phyloP scores from a whole-genome alignment of 2,329 filamentous ascomycete genomes.

The Ophiostoma montium region DNA sequence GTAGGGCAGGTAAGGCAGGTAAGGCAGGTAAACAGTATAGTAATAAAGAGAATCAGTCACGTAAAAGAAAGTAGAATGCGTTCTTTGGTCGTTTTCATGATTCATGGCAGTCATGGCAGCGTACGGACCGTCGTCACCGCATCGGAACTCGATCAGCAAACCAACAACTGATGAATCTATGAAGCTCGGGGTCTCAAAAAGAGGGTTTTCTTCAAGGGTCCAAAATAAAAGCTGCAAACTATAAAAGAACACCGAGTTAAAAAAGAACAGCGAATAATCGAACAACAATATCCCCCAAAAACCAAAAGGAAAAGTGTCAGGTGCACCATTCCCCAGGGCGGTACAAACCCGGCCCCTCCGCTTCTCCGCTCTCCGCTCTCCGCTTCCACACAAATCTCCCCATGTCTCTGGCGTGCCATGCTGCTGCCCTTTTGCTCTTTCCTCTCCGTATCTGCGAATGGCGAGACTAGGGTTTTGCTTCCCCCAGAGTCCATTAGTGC shows the following conservation, averaged over 20 bases:
- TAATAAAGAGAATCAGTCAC: no score
- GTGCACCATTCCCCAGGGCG: no score
- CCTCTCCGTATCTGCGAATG: not conserved
- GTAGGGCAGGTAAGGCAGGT: not conserved
- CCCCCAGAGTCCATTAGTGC: constrained; percentile 1
- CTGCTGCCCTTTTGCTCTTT: no score
- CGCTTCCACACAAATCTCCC: not conserved
- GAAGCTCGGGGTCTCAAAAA: no score
- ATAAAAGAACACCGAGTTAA: no score
- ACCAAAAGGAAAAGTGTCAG: no score
- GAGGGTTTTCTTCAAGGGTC: no score
- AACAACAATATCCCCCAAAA: no score
- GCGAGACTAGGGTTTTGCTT: not conserved
- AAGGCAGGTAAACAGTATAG: not conserved
- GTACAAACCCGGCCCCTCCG: not conserved
- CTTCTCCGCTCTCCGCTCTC: no score
- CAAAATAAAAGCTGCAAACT: no score
- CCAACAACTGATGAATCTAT: no score
- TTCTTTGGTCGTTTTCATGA: not conserved
- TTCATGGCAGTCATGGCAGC: not conserved
- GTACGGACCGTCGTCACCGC: not conserved
- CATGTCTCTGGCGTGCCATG: not conserved
- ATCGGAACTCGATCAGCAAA: not conserved
- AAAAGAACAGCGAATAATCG: no score
- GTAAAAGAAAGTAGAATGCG: not conserved